Conservation (phyloP, 805 yeast genomes). For the Candida piceae region DNA sequence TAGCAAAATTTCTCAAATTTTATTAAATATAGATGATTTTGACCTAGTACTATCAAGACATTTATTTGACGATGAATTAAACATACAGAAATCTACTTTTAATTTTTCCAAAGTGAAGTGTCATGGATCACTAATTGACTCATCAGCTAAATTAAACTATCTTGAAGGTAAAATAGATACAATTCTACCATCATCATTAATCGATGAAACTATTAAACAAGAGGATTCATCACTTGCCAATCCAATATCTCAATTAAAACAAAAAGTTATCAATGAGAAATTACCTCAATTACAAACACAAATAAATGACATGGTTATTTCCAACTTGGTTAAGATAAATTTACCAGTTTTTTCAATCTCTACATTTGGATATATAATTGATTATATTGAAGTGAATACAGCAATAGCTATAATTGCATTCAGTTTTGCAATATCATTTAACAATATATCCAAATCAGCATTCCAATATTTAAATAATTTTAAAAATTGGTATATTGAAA, state of each 20-base stretch:
- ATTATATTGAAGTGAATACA: constrained; percentile 24
- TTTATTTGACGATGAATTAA: constrained; percentile 22
- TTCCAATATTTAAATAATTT: constrained; percentile 14
- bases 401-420: constrained; percentile 24
- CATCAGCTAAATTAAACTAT: constrained; percentile 23
- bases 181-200: constrained; percentile 12
- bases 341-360: constrained; percentile 23
- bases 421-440: constrained; percentile 25
- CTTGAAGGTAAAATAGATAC: constrained; percentile 29
- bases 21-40: constrained; percentile 30
- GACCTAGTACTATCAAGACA: constrained; percentile 25
- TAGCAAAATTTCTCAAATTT: constrained; percentile 25
- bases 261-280: constrained; percentile 14
- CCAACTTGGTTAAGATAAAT: constrained; percentile 21
- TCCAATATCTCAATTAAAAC: constrained; percentile 18
- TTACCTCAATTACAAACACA: constrained; percentile 25
- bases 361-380: constrained; percentile 24
- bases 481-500: constrained; percentile 23
- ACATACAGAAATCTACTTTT: constrained; percentile 22
- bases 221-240: too few species aligned
- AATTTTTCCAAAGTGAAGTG: constrained; percentile 21
- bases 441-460: constrained; percentile 21
- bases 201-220: neutral
- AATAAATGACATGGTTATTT: constrained; percentile 20
- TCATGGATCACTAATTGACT: constrained; percentile 27